Conservation (phyloP, 2,329 filamentous ascomycete genomes). For the Scolecobasidium constrictum region DNA sequence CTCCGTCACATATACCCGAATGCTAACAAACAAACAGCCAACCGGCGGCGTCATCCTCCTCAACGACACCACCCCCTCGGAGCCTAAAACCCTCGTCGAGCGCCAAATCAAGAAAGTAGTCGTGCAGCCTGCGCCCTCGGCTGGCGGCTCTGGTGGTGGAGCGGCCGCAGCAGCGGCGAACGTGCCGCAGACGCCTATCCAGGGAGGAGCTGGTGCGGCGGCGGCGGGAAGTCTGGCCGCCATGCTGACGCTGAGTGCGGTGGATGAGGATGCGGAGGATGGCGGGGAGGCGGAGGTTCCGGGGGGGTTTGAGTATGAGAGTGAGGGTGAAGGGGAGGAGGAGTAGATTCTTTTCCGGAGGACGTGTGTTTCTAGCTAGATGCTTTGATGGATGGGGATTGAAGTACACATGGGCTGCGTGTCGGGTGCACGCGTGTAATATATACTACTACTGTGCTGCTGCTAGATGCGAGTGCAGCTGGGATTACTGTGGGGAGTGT, state of each 20-base stretch:
- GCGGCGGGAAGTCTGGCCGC: constrained; percentile 53
- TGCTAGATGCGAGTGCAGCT: no score
- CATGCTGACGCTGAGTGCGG: constrained; percentile 70
- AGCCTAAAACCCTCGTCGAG: constrained; percentile 73
- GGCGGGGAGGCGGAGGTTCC: constrained; percentile 63
- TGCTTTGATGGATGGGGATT: no score
- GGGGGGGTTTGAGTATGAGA: constrained; percentile 67
- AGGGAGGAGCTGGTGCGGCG: not conserved
- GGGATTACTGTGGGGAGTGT: no score
- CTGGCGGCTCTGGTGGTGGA: constrained; percentile 16
- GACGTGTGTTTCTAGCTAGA: no score
- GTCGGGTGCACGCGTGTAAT: no score
- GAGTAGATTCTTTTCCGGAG: constrained; percentile 8
- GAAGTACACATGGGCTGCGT: no score
- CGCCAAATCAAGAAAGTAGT: constrained; percentile 77
- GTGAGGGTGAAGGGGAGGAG: constrained; percentile 46
- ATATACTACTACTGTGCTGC: no score
- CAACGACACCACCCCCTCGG: constrained; percentile 67
- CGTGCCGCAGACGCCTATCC: constrained; percentile 32
- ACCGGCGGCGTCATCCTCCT: constrained; percentile 92
- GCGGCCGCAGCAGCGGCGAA: constrained; percentile 17
- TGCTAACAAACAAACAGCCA: constrained; percentile 49
- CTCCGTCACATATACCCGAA: constrained; percentile 3
- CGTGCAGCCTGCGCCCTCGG: constrained; percentile 33
- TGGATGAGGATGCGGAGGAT: constrained; percentile 73